A percentile compares a stretch with the other conserved stretches of the same genome.
These are phyloP conservation scores for Microcos paniculata DNA, from an alignment of 345 rosid species.

Conservation along the genomic window DNA sequence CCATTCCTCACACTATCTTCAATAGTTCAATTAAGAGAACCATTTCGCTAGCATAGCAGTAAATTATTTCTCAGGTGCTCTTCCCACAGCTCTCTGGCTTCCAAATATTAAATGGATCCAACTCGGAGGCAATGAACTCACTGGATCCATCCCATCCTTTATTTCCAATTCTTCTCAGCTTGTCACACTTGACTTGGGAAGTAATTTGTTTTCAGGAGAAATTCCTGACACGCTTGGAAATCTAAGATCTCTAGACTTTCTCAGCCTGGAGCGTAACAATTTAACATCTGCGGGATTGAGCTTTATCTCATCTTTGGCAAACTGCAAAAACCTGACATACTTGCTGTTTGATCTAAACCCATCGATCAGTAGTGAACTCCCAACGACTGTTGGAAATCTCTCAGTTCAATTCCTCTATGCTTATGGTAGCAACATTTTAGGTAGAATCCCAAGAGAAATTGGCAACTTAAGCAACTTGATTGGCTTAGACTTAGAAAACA, in stretches of 20 bases:
- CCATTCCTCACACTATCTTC: background rate
- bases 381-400: background rate
- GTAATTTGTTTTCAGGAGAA: background rate
- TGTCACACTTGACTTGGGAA: background rate
- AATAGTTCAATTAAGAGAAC: background rate
- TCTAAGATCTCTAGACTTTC: background rate
- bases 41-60: background rate
- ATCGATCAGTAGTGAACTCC: background rate
- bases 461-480: constrained; percentile 12
- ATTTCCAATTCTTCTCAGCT: no score
- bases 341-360: background rate
- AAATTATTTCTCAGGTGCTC: background rate
- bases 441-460: background rate
- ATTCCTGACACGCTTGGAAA: background rate
- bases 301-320: background rate
- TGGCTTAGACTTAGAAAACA: background rate
- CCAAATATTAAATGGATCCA: background rate
- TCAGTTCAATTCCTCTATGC: background rate
- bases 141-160: background rate
- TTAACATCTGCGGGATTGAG: background rate
- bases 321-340: background rate
- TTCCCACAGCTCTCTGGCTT: background rate
- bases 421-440: background rate
- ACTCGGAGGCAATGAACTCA: background rate
- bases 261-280: background rate